phyloP scores from a whole-genome alignment of 305 asterid species.

The Fraxinus velutina region DNA sequence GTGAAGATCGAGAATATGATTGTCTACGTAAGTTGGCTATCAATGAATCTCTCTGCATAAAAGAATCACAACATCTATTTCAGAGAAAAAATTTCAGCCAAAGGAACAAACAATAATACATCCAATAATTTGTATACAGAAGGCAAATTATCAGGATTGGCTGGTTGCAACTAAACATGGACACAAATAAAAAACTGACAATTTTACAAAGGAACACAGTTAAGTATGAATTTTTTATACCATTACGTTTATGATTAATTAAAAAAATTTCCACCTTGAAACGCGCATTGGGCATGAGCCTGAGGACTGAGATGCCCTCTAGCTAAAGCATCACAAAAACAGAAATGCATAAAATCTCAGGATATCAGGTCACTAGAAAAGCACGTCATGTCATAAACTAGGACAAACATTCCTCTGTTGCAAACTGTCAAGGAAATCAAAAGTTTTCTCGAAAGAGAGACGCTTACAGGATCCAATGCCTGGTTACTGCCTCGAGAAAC shows the following conservation, averaged over 20 bases:
- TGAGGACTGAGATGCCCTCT: background rate
- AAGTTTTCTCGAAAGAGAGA: background rate
- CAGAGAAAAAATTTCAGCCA: background rate
- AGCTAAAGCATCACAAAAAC: background rate
- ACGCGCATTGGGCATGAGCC: background rate
- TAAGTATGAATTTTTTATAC: background rate
- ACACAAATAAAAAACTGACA: background rate
- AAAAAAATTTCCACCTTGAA: background rate
- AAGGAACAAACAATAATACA: background rate
- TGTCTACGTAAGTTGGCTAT: constrained; percentile 41
- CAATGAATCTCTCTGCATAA: constrained; percentile 47
- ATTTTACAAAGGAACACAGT: background rate
- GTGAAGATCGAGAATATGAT: constrained; percentile 41
- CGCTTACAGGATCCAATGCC: constrained; percentile 36
- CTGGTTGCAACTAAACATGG: background rate
- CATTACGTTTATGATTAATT: background rate
- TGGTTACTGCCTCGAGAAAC: constrained; percentile 32
- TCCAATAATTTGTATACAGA: background rate
- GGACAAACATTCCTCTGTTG: background rate
- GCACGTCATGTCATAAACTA: background rate
- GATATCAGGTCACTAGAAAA: background rate
- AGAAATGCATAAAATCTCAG: background rate
- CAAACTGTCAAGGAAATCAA: background rate
- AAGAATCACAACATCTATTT: constrained; percentile 17
- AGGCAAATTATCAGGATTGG: background rate